Base-by-base conservation (phyloP, 1,139 yeast species). In the Pichia sp. region DNA sequence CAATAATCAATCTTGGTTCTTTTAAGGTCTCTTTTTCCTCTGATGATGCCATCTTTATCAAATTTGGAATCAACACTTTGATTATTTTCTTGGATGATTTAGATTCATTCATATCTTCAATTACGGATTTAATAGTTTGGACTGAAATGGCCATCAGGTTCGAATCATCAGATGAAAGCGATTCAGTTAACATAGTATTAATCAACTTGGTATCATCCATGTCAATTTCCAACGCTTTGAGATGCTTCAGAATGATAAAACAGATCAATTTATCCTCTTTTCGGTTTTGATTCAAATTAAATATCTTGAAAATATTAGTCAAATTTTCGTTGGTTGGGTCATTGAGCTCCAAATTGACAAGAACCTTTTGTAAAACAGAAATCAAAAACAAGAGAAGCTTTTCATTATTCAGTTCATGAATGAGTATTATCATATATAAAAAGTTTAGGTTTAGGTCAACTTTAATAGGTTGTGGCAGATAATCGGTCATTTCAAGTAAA, bases 381-480 rank as follows among this genome's bases (percentile, higher is more conserved):
- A 83, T 61, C 23, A 79, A 60, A 5, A 73, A 63, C 0, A 82
- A 73, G 33, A 79, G 68, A 38, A 81, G 54, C n/a, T 58, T 59
- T 31, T 60, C 52, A 39, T 64, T 55, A 9, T 53, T 49, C 3
- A 68, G 68, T 52, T 78, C 80, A 54, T 76, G 76, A 31, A 84
- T 68, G 55, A 75, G 71, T 5, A 84, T 79, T 51, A 83, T 74
- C 7, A 82, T 72, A 55, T 72, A 82, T 32, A 88, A 64, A 41
- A 85, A 57, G 55, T 95, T 82, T 0, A 92, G 73, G 57, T 78
- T 77, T 38, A 88, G 65, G 57, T 88, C 97, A 23, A 69, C 64
- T 53, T 77, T 77, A 42, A 85, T 85, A 29, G 83, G 71, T 26
- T 70, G 75, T 1, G 94, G 90, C 54, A 88, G 79, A 34, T 66